Evolutionary conservation across 169 alveolate genomes (phyloP).

Genomic region (Plasmodium malariae): DNA sequence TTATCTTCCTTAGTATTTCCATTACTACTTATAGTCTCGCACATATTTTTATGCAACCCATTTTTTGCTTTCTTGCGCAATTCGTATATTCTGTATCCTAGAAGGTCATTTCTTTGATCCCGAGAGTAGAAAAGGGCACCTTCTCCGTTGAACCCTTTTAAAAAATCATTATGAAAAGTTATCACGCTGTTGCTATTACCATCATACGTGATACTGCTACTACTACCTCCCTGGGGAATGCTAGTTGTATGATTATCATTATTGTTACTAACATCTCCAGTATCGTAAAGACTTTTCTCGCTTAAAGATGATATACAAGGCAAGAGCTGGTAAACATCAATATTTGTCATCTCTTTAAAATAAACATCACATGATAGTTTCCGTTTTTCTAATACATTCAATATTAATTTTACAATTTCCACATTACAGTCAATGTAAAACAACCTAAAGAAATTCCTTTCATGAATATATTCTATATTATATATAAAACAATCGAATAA

Average conservation of each 20-base stretch:
- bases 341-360: constrained; percentile 27
- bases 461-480: constrained; percentile 44
- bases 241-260: neutral
- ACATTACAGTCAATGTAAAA: constrained; percentile 66
- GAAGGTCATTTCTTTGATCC: constrained; percentile 41
- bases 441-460: constrained; percentile 10
- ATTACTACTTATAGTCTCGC: neutral
- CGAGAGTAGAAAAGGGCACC: constrained; percentile 23
- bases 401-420: neutral
- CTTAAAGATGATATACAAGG: constrained; percentile 15
- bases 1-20: neutral
- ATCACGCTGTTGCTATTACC: neutral
- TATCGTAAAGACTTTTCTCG: neutral
- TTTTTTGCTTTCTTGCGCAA: neutral
- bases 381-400: constrained; percentile 38
- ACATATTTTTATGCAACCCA: neutral
- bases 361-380: constrained; percentile 68
- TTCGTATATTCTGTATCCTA: constrained; percentile 64
- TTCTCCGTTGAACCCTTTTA: neutral
- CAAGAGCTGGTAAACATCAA: constrained; percentile 37
- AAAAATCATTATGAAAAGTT: neutral
- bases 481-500: constrained; percentile 79
- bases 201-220: neutral
- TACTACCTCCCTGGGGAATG: neutral
- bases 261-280: no score